These are phyloP conservation scores for Dichotomocladium elegans DNA, from an alignment of 371 early-diverging fungal species.

Conservation along the genomic window DNA sequence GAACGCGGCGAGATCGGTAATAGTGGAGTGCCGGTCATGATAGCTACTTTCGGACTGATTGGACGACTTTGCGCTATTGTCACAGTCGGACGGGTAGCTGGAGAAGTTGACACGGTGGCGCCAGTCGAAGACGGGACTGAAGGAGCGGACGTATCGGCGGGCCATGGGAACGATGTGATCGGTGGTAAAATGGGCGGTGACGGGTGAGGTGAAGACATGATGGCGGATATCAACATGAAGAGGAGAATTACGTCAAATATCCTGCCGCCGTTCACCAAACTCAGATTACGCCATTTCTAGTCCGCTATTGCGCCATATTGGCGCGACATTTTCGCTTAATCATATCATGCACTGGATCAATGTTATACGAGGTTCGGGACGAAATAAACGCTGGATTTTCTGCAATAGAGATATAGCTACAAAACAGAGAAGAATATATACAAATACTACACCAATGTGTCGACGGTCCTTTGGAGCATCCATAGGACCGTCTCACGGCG, in stretches of 20 bases:
- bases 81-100: too few species aligned
- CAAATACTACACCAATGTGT: constrained; percentile 10
- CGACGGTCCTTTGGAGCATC: constrained; percentile 15
- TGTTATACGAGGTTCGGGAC: too few species aligned
- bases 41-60: too few species aligned
- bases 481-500: constrained; percentile 15
- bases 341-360: too few species aligned
- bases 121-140: not conserved
- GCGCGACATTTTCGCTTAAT: not conserved
- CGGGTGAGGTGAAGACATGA: not conserved
- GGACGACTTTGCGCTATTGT: too few species aligned
- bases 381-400: too few species aligned
- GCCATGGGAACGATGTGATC: constrained; percentile 8
- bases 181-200: constrained; percentile 12
- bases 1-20: not conserved
- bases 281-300: not conserved
- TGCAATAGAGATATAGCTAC: too few species aligned
- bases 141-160: not conserved
- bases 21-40: too few species aligned
- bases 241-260: not conserved
- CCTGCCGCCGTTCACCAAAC: not conserved
- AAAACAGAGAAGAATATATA: not conserved
- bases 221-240: too few species aligned
- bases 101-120: too few species aligned
- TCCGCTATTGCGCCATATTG: constrained; percentile 1